These are phyloP conservation scores for Didymosphaeria variabile DNA, from an alignment of 2,329 filamentous ascomycete species.

Conservation along the genomic window DNA sequence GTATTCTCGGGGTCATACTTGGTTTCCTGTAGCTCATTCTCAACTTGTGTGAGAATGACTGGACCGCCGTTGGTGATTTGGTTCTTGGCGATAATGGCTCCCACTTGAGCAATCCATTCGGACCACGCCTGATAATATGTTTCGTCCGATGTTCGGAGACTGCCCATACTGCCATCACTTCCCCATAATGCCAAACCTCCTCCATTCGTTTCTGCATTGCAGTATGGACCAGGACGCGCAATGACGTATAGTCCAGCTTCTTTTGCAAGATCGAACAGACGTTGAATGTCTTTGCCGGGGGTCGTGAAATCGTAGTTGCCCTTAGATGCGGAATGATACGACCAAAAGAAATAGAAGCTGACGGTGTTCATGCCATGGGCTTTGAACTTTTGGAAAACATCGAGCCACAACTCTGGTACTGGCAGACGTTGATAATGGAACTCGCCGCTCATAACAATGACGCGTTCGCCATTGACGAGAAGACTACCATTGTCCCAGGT, in stretches of 20 bases:
- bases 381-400: conserved; percentile 64
- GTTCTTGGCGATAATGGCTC: conserved; percentile 59
- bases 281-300: conserved; percentile 61
- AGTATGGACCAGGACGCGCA: conserved; percentile 61
- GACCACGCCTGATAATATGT: conserved; percentile 58
- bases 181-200: conserved; percentile 59
- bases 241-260: conserved; percentile 63
- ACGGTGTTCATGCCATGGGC: conserved; percentile 64
- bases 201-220: conserved; percentile 61
- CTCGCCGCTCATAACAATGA: conserved; percentile 61
- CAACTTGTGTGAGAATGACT: conserved; percentile 62
- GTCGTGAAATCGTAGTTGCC: conserved; percentile 61
- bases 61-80: conserved; percentile 62
- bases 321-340: conserved; percentile 57
- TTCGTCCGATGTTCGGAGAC: conserved; percentile 54
- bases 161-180: conserved; percentile 58
- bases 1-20: conserved; percentile 55
- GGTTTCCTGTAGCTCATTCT: conserved; percentile 63
- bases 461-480: conserved; percentile 58
- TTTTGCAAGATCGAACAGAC: conserved; percentile 61
- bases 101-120: conserved; percentile 58
- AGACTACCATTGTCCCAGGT: conserved; percentile 64
- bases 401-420: conserved; percentile 63
- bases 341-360: conserved; percentile 62
- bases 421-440: conserved; percentile 65